These are phyloP conservation scores for Trifolium dubium DNA, from an alignment of 306 rosid genomes.

Conservation along the genomic window DNA sequence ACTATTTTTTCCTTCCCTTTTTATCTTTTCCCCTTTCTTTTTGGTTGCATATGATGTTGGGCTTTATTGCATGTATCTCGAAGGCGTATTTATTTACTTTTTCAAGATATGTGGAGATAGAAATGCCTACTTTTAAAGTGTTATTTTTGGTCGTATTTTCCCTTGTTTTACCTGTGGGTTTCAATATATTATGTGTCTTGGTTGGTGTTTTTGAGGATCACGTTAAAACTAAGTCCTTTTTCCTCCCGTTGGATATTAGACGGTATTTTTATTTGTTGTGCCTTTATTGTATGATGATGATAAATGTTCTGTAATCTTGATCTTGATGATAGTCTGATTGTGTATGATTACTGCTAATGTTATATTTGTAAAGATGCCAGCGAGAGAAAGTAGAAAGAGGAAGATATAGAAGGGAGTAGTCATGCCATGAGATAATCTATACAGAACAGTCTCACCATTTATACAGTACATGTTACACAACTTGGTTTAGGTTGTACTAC, in stretches of 20 bases:
- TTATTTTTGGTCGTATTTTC: not conserved
- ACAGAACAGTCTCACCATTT: not conserved
- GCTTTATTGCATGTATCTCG: constrained; percentile 23
- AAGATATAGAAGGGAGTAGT: not conserved
- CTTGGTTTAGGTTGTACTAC: not conserved
- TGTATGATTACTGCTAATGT: constrained; percentile 14
- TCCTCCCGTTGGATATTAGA: not conserved
- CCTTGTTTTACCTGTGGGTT: not conserved
- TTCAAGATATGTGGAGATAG: not conserved
- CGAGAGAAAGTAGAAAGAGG: constrained; percentile 9
- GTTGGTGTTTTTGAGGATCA: constrained; percentile 29
- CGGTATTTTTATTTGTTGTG: constrained; percentile 21
- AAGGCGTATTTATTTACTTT: constrained; percentile 3
- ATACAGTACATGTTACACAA: not conserved
- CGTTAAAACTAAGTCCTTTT: constrained; percentile 1
- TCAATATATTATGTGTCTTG: constrained; percentile 17
- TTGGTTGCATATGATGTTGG: not conserved
- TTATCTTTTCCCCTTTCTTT: not conserved
- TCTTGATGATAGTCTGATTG: not conserved
- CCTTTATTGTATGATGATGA: constrained; percentile 26
- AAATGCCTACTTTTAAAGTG: constrained; percentile 1
- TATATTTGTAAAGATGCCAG: constrained; percentile 24
- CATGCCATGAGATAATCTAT: not conserved
- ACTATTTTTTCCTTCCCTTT: constrained; percentile 7
- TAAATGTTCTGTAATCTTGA: not conserved